Conservation (phyloP, 179 eudicot genomes). For the Camellia oleifera region DNA sequence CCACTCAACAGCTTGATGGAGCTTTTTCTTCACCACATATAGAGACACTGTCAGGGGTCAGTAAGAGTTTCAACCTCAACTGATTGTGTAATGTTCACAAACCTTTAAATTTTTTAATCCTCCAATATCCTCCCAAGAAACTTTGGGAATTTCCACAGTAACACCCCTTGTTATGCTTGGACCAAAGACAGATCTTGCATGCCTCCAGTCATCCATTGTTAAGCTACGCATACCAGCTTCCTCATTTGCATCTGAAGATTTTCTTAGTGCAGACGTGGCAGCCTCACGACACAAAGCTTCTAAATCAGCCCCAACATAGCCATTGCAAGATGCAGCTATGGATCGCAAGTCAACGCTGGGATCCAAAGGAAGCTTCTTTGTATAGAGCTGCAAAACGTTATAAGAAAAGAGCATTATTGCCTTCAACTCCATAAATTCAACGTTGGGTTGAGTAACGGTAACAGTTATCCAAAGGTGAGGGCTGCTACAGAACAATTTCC, state of each 20-base stretch:
- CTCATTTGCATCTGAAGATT: conserved; percentile 34
- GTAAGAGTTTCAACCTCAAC: too few relatives aligned
- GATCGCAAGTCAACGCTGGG: conserved; percentile 52
- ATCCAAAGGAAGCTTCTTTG: conserved; percentile 67
- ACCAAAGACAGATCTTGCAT: conserved; percentile 68
- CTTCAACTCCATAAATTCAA: background rate
- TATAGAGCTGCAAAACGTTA: conserved; percentile 56
- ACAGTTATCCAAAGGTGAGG: background rate
- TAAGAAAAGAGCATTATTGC: background rate
- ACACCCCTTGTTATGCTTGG: conserved; percentile 98
- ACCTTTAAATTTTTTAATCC: conserved; percentile 87
- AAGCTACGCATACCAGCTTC: conserved; percentile 38
- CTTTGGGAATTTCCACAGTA: conserved; percentile 79
- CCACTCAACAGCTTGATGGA: too few relatives aligned
- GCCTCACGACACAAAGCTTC: conserved; percentile 97
- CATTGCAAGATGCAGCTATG: conserved; percentile 88
- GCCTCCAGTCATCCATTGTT: conserved; percentile 72
- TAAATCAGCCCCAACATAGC: conserved; percentile 97
- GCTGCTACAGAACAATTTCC: background rate
- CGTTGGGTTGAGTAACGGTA: background rate
- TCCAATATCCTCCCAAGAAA: conserved; percentile 94
- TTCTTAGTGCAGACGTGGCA: conserved; percentile 45
- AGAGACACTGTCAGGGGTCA: too few relatives aligned
- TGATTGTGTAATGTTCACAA: conserved; percentile 1
- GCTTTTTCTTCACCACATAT: too few relatives aligned